phyloP scores from a whole-genome alignment of 495 filamentous ascomycete species.

The Margaritispora aquatica region DNA sequence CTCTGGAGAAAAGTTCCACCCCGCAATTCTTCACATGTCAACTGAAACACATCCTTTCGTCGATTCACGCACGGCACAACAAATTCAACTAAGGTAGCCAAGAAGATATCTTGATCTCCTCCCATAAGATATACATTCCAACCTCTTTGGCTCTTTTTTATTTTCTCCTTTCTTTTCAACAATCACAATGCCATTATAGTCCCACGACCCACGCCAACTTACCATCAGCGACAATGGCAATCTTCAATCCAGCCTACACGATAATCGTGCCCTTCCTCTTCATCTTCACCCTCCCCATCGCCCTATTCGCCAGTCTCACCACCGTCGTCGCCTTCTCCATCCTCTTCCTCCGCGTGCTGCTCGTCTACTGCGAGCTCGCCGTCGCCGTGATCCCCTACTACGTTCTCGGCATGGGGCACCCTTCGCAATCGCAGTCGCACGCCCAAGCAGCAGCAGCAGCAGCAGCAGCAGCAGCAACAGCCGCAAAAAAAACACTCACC shows the following conservation, averaged over 20 bases:
- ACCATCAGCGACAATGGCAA: slow-evolving; percentile 29
- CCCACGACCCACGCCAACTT: no score
- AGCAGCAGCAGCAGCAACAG: no score
- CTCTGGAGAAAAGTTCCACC: neutral
- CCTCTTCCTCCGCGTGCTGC: slow-evolving; percentile 55
- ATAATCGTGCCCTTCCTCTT: slow-evolving; percentile 54
- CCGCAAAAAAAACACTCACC: no score
- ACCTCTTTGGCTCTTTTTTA: neutral
- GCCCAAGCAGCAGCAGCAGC: no score
- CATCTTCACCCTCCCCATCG: slow-evolving; percentile 61
- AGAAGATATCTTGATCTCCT: no score
- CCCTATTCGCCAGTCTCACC: slow-evolving; percentile 63
- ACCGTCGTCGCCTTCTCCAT: slow-evolving; percentile 58
- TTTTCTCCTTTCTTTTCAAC: neutral
- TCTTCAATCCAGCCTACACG: slow-evolving; percentile 41
- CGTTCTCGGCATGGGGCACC: slow-evolving; percentile 34
- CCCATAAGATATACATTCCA: no score
- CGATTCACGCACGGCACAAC: neutral
- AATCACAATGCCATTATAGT: no score
- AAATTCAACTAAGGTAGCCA: no score
- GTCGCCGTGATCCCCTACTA: slow-evolving; percentile 52
- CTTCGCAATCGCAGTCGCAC: no score
- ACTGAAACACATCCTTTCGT: neutral
- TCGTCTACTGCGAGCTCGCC: slow-evolving; percentile 66
- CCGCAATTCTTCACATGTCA: neutral